phyloP scores from a whole-genome alignment of 345 rosid species.

The Corchorus olitorius region DNA sequence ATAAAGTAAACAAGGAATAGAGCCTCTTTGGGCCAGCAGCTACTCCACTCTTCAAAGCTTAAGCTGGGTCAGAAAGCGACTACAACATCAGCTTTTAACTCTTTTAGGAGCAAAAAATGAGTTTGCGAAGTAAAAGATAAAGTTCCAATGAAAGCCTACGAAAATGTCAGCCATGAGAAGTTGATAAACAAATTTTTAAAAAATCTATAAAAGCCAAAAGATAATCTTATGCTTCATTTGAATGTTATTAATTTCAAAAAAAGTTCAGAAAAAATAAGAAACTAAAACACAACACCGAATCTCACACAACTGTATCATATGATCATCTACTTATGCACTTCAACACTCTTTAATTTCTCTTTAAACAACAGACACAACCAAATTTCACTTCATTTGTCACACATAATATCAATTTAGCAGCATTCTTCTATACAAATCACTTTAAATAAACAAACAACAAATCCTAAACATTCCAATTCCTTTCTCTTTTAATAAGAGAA shows the following conservation, averaged over 20 bases:
- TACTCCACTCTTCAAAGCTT: too few species aligned
- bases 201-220: not conserved
- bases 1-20: too few species aligned
- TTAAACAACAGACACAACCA: not conserved
- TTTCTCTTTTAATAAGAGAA: not conserved
- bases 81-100: too few species aligned
- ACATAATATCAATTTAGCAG: not conserved
- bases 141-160: not conserved
- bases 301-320: not conserved
- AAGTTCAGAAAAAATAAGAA: not conserved
- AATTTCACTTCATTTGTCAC: not conserved
- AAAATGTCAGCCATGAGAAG: not conserved
- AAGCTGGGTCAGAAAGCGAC: too few species aligned
- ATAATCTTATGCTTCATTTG: not conserved
- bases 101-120: not conserved
- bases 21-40: not conserved
- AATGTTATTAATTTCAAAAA: not conserved
- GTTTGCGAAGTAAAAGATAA: constrained; percentile 7
- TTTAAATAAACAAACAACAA: not conserved
- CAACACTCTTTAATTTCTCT: too few species aligned
- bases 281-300: not conserved
- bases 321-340: not conserved
- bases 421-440: not conserved
- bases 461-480: not conserved
- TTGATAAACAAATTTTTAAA: not conserved